These are phyloP conservation scores for Diaporthe australafricana DNA, from an alignment of 2,329 filamentous ascomycete species.

Conservation along the genomic window DNA sequence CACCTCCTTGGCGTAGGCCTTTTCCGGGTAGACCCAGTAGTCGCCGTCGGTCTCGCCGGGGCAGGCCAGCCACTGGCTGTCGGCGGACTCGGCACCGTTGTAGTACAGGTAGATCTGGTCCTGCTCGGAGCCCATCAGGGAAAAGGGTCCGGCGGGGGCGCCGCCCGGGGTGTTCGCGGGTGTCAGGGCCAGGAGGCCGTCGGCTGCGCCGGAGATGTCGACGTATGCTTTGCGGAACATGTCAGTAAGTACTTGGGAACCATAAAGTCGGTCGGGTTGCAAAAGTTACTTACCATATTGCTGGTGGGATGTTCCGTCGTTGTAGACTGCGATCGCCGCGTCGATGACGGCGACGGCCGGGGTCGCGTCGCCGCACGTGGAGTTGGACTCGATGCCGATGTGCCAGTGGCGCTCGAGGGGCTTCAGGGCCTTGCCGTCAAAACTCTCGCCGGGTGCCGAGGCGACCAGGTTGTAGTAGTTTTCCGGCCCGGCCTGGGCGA, in stretches of 20 bases:
- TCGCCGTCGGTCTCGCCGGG: not conserved
- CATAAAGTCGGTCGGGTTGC: not conserved
- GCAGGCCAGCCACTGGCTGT: constrained; percentile 21
- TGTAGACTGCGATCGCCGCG: constrained; percentile 12
- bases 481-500: not conserved
- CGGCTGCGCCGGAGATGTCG: constrained; percentile 18
- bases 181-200: constrained; percentile 23
- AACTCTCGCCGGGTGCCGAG: not conserved
- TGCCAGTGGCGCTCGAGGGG: constrained; percentile 17
- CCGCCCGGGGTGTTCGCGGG: not conserved
- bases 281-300: constrained; percentile 16
- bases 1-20: not conserved
- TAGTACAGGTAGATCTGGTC: constrained; percentile 26
- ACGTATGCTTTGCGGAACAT: constrained; percentile 8
- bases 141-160: not conserved
- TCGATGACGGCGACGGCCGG: not conserved
- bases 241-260: not conserved
- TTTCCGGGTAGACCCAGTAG: constrained; percentile 19
- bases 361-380: constrained; percentile 6
- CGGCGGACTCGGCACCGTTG: constrained; percentile 1
- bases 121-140: constrained; percentile 15
- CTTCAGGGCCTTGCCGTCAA: constrained; percentile 17
- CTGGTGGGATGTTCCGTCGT: constrained; percentile 18
- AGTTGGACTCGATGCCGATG: not conserved
- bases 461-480: constrained; percentile 26